phyloP scores from a whole-genome alignment of 176 grass and related monocot genomes.

The Eremochloa ophiuroides region DNA sequence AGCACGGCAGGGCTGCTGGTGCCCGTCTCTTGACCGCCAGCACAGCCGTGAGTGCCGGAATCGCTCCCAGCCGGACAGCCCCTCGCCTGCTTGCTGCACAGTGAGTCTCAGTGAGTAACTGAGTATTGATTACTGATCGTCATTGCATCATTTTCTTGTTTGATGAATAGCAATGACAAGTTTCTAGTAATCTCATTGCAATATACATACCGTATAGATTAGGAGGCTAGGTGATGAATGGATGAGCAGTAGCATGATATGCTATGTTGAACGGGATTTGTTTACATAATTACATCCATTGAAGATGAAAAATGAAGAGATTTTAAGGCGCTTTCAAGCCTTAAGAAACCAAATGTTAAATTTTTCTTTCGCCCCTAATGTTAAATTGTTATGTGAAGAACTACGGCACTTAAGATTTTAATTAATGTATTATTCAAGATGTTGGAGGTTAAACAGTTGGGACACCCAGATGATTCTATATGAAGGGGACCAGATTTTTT shows the following conservation, averaged over 20 bases:
- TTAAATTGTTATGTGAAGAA: too few relatives aligned
- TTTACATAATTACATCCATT: too few relatives aligned
- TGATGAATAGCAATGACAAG: neutral
- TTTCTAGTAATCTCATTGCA: neutral
- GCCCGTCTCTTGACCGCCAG: too few relatives aligned
- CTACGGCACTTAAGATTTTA: too few relatives aligned
- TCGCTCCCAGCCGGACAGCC: neutral
- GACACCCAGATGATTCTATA: too few relatives aligned
- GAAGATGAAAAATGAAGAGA: neutral
- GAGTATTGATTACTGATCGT: neutral
- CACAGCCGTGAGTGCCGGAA: neutral
- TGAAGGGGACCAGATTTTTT: too few relatives aligned
- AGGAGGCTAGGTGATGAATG: neutral
- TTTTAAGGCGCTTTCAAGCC: neutral
- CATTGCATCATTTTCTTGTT: neutral
- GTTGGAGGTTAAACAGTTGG: too few relatives aligned
- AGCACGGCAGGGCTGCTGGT: too few relatives aligned
- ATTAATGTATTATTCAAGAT: too few relatives aligned
- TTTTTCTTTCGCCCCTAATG: neutral
- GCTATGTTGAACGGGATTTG: neutral
- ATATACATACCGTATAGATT: neutral
- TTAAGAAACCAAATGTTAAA: neutral
- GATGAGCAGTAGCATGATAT: neutral
- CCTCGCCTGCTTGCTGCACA: neutral
- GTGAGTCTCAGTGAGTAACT: neutral